These are phyloP conservation scores for Coccinonectria pachysandricola DNA, from an alignment of 2,329 filamentous ascomycete species.

Conservation along the genomic window DNA sequence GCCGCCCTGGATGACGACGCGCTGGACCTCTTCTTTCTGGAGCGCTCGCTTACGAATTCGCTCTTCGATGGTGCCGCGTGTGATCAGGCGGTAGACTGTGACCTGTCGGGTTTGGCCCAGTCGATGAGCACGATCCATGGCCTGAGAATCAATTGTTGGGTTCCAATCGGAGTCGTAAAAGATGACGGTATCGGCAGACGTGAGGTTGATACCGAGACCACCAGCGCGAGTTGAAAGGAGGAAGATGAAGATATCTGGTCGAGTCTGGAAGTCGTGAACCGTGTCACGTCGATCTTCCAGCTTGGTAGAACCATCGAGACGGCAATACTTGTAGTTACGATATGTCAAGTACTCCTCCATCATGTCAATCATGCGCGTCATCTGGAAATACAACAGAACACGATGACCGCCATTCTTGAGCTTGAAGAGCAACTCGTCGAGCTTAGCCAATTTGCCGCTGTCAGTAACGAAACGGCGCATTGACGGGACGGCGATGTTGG, in stretches of 20 bases:
- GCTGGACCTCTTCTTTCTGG: conserved; percentile 97
- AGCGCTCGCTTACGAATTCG: conserved; percentile 92
- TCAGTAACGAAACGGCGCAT: conserved; percentile 98
- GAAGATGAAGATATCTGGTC: conserved; percentile 94
- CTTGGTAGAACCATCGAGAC: conserved; percentile 92
- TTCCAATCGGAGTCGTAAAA: conserved; percentile 99
- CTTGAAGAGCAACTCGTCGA: conserved; percentile 77
- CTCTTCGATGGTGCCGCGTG: conserved; percentile 92
- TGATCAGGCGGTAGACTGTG: conserved; percentile 95
- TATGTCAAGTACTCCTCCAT: conserved; percentile 99
- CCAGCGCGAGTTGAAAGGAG: conserved; percentile 89
- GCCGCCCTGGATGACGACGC: conserved; percentile 89
- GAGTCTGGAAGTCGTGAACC: conserved; percentile 90
- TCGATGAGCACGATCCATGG: conserved; percentile 98
- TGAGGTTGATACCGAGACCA: conserved; percentile 96
- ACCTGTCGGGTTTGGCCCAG: conserved; percentile 93
- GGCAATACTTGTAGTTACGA: conserved; percentile 97
- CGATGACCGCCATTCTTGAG: conserved; percentile 90
- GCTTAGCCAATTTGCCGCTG: conserved; percentile 86
- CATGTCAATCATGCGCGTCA: conserved; percentile 98
- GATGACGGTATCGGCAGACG: conserved; percentile 93
- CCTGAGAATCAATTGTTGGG: conserved; percentile 94
- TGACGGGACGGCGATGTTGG: conserved; percentile 83
- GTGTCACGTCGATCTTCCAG: conserved; percentile 94
- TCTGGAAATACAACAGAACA: conserved; percentile 97